Base-by-base conservation (phyloP, 768 basidiomycete species). In the Phlebiopsis gigantea region DNA sequence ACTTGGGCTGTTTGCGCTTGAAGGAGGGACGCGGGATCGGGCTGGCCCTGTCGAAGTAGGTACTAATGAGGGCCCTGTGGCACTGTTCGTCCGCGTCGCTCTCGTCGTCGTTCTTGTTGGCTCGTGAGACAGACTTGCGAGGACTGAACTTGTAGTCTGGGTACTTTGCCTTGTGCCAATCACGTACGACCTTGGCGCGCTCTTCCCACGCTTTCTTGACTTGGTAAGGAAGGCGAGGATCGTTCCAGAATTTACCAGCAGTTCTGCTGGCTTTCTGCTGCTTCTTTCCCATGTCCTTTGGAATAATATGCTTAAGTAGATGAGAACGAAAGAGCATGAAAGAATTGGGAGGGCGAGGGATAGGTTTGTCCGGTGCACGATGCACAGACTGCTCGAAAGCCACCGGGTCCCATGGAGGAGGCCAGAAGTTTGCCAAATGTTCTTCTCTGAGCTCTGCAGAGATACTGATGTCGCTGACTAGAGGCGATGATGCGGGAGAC, bases 321-420 rank as follows among this genome's bases (percentile, higher is more conserved):
- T 80, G 73, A 22, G 78, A 79, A 43, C 82, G 74, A 68, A 77
- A 84, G 48, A 84, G 69, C 61, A 84, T 79, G 67, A 84, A 84
- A 14, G 82, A 79, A 63, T 83, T 83, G 14, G 79, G 66, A 0
- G 82, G 77, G 6, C 82, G 74, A 29, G 77, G 75, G 19, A 77
- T 73, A 46, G 74, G 74, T 42, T 66, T 29, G 47, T 5, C 47
- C 26, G 47, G 25, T 21, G 47, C n/a, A 17, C 47, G 47, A n/a
- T 10, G 34, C 34, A 39, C 17, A 17, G 8, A 39, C 8, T 39
- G 34, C 17, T 39, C 8, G 4, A 12, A 17, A 9, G 34, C 34
- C 12, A 39, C 17, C 12, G 34, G 34, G 17, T 39, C 34, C 34
- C 34, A 39, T 12, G 28, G 10, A 4, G 47, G 47, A 26, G 46